Evolutionary conservation across 139 green algal species (phyloP), one percentile per base, ranked within the genome.

Genomic region (Chlorella sp.): DNA sequence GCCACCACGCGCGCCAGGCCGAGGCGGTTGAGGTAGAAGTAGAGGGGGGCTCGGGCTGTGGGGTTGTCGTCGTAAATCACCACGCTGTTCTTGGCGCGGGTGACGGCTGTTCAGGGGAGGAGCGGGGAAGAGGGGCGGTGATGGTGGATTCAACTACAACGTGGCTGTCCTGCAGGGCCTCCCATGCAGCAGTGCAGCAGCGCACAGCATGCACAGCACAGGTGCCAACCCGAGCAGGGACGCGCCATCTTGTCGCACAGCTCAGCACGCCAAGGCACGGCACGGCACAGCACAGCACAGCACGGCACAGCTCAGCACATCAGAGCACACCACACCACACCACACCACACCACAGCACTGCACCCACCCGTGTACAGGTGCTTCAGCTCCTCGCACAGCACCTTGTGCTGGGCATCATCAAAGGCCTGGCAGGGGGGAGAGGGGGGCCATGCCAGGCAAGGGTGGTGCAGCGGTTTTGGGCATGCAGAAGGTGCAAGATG

Each of bases 311-410:
- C 48, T 5, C 48, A 57, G 48, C 48, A 57, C 48, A 57, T 5
- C 48, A 57, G 7, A 57, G 48, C 48, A 57, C 48, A 57, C 7
- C 48, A 57, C 48, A 57, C 7, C 48, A 57, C 48, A 57, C 7
- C 48, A 57, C 48, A 57, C 7, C 48, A 57, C 48, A 57, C 7
- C 48, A 57, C 48, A 57, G 48, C 48, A 57, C 48, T 16, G 66
- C 66, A 57, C 75, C 75, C 75, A 81, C 75, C 75, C 2, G 96
- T 97, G 92, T 97, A 97, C 57, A 97, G 93, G 82, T 96, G 92
- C 90, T 97, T 97, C 61, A 97, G 91, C 92, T 97, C 95, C 84
- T 96, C 93, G 60, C 88, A 94, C 81, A 97, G 95, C 87, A 96
- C 85, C 79, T 95, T 91, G 79, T 96, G 93, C 64, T 71, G 36